Conservation (phyloP, 768 basidiomycete genomes). For the Floccularia luteovirens region DNA sequence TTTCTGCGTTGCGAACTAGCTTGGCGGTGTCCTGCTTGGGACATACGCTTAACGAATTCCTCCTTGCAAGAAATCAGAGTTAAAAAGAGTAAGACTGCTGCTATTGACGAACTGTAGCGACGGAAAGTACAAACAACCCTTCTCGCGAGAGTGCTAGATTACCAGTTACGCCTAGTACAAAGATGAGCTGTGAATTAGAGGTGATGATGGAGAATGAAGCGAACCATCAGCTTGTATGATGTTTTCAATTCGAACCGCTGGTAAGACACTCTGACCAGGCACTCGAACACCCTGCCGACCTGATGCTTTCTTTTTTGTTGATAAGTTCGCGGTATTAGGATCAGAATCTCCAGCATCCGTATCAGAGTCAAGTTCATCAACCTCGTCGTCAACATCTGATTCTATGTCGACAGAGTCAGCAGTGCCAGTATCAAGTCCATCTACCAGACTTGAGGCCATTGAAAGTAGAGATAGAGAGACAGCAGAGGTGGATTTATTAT, state of each 20-base stretch:
- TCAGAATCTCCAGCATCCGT: constrained; percentile 32
- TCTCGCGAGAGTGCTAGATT: constrained; percentile 69
- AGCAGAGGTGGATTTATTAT: no score
- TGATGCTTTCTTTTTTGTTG: constrained; percentile 16
- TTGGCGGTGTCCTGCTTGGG: constrained; percentile 60
- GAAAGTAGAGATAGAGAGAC: neutral
- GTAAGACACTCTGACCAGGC: constrained; percentile 63
- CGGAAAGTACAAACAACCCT: constrained; percentile 63
- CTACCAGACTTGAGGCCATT: constrained; percentile 1
- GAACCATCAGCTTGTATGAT: constrained; percentile 75
- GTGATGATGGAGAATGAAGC: constrained; percentile 11
- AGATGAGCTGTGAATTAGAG: constrained; percentile 1
- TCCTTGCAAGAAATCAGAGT: constrained; percentile 42
- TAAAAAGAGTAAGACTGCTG: neutral
- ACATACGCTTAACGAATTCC: constrained; percentile 76
- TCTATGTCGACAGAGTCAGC: constrained; percentile 20
- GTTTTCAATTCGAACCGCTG: constrained; percentile 59
- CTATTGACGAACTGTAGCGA: constrained; percentile 57
- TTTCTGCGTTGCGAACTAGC: constrained; percentile 53
- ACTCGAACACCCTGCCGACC: constrained; percentile 30
- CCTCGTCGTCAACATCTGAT: constrained; percentile 50
- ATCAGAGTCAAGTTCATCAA: constrained; percentile 61
- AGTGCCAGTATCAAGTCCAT: constrained; percentile 5
- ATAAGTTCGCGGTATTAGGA: constrained; percentile 13
- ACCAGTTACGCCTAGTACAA: constrained; percentile 43